Evolutionary conservation across 805 yeast genomes (phyloP).

Genomic region (Wickerhamiella sergipiensis): DNA sequence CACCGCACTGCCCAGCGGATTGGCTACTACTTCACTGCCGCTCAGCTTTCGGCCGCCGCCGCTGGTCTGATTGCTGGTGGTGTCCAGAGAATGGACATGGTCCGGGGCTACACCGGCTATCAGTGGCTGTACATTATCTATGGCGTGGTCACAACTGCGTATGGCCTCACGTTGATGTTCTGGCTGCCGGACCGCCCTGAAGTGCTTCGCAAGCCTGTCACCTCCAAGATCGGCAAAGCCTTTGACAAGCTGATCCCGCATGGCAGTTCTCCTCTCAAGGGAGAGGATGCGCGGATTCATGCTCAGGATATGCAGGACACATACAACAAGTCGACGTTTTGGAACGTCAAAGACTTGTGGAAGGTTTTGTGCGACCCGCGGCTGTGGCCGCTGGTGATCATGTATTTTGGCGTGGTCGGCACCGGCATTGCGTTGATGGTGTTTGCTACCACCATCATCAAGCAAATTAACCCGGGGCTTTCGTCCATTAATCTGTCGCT

Average conservation of each 20-base stretch:
- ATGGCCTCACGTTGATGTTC: conserved; percentile 55
- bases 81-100: conserved; percentile 69
- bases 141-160: conserved; percentile 52
- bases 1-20: conserved; percentile 63
- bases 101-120: conserved; percentile 62
- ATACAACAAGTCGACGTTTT: conserved; percentile 30
- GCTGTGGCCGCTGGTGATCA: conserved; percentile 67
- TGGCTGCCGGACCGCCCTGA: conserved; percentile 78
- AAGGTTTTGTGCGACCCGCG: conserved; percentile 46
- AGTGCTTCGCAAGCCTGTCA: conserved; percentile 9
- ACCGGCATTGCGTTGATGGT: conserved; percentile 80
- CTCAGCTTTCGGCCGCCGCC: conserved; percentile 81
- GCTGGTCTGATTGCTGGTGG: conserved; percentile 83
- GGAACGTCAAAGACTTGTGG: conserved; percentile 49
- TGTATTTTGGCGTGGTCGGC: conserved; percentile 90
- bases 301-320: conserved; percentile 43
- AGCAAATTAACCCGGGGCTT: conserved; percentile 46
- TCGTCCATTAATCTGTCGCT: conserved; percentile 58
- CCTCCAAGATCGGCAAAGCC: conserved; percentile 3
- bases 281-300: conserved; percentile 42
- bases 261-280: conserved; percentile 27
- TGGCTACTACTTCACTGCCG: conserved; percentile 85
- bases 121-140: conserved; percentile 75
- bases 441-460: conserved; percentile 67
- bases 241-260: conserved; percentile 1